Evolutionary conservation across 164 flowering plant genomes (phyloP).

Genomic region (Euptelea pleiosperma): DNA sequence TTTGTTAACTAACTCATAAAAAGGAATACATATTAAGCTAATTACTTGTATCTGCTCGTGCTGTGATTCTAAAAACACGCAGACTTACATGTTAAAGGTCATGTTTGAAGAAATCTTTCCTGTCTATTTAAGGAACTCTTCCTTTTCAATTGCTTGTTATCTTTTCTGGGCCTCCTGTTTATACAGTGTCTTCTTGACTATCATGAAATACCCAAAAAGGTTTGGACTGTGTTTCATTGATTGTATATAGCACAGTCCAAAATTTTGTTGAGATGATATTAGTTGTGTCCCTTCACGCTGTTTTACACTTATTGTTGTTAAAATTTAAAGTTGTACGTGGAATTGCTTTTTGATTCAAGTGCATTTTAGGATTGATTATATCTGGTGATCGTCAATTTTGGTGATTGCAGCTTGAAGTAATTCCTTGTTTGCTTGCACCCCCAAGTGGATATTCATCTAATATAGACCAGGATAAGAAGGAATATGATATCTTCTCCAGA

Average conservation of each 20-base stretch:
- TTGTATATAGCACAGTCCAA: too few species aligned
- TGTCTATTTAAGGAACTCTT: background rate
- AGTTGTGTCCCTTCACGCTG: background rate
- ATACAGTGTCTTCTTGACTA: too few species aligned
- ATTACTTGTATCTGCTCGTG: background rate
- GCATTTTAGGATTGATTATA: conserved; percentile 4
- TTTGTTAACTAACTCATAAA: too few species aligned
- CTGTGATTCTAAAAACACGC: too few species aligned
- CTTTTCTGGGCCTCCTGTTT: background rate
- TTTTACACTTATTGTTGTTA: background rate
- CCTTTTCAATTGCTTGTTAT: background rate
- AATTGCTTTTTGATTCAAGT: background rate
- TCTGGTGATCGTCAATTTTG: conserved; percentile 6
- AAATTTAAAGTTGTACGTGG: background rate
- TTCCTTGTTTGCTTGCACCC: conserved; percentile 81
- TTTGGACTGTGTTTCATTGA: too few species aligned
- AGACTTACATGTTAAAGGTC: too few species aligned
- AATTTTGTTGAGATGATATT: background rate
- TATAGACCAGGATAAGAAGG: conserved; percentile 16
- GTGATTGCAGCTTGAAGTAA: conserved; percentile 71
- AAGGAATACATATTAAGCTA: too few species aligned
- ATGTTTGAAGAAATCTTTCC: too few species aligned
- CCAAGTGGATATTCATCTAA: conserved; percentile 25
- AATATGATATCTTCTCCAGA: conserved; percentile 35
- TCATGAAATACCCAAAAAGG: too few species aligned